Evolutionary conservation across 2,329 filamentous ascomycete species (phyloP), one percentile per base, ranked within the genome.

Genomic region (Hymenoscyphus fraxineus): DNA sequence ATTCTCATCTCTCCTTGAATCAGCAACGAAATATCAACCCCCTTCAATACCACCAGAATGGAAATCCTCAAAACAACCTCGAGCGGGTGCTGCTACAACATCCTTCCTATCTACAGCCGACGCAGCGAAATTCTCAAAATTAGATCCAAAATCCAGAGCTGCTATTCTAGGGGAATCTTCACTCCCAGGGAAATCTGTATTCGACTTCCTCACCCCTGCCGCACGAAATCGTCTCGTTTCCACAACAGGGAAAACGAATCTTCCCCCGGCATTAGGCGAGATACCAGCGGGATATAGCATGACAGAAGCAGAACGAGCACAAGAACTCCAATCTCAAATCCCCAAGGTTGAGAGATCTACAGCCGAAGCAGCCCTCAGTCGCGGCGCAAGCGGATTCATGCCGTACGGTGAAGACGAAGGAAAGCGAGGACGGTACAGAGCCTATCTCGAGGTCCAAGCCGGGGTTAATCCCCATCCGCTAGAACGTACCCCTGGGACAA

Each of bases 121-220:
- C 65, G 90, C 90, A 1, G 92, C 93, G 9, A 93, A 89, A 76
- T 81, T 85, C 1, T 95, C 92, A 0, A 86, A 82, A 0, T 82
- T 96, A 9, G 87, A 96, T 74, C 88, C 92, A 0, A 88, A 86
- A 73, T 82, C 89, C 54, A 87, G 95, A 67, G 93, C 93, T 13
- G 87, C 87, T 3, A 81, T 96, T 0, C 82, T 98, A 1, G 93
- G 93, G 41, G 94, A 97, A 78, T 82, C 85, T 47, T 84, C 86
- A 41, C 80, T 98, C 0, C 93, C 93, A 0, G 92, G 92, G 0
- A 97, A 98, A 78, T 98, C 95, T 0, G 88, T 99, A 2, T 99
- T 98, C 76, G 93, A 98, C 77, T 99, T 91, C 76, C 83, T 99
- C 69, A 91, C 91, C 0, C 82, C 91, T 0, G 84, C 90, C 40